Conservation (phyloP, 768 basidiomycete species). For the Dentipellis sp. region DNA sequence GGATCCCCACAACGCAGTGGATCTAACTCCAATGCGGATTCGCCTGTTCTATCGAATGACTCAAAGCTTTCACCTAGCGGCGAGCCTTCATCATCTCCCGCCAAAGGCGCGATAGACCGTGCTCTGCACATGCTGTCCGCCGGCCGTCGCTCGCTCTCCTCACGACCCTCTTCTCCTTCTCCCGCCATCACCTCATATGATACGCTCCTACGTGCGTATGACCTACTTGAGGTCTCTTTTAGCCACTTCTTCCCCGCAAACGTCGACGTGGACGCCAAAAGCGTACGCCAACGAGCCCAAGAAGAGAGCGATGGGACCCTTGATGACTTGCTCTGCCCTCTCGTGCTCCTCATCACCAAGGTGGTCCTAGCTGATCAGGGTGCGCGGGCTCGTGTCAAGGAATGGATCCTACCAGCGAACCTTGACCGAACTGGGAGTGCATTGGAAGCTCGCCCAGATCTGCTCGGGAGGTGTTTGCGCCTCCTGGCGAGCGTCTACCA, state of each 20-base stretch:
- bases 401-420: constrained; percentile 66
- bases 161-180: constrained; percentile 28
- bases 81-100: constrained; percentile 6
- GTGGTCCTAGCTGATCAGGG: constrained; percentile 57
- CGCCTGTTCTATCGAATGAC: constrained; percentile 16
- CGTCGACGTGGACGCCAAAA: constrained; percentile 52
- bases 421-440: constrained; percentile 68
- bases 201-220: constrained; percentile 54
- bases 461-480: constrained; percentile 74
- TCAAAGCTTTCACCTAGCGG: constrained; percentile 9
- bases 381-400: constrained; percentile 45
- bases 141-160: constrained; percentile 33
- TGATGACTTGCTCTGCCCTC: constrained; percentile 72
- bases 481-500: constrained; percentile 72
- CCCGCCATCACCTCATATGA: constrained; percentile 31
- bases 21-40: constrained; percentile 24
- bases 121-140: constrained; percentile 46
- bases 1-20: constrained; percentile 21
- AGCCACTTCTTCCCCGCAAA: constrained; percentile 59
- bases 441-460: constrained; percentile 63
- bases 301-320: constrained; percentile 46
- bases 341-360: constrained; percentile 67
- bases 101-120: constrained; percentile 36
- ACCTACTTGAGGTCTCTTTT: constrained; percentile 54
- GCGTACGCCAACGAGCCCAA: constrained; percentile 44